Base-by-base conservation (phyloP, 106 monocot genomes). In the Triglochin maritima region DNA sequence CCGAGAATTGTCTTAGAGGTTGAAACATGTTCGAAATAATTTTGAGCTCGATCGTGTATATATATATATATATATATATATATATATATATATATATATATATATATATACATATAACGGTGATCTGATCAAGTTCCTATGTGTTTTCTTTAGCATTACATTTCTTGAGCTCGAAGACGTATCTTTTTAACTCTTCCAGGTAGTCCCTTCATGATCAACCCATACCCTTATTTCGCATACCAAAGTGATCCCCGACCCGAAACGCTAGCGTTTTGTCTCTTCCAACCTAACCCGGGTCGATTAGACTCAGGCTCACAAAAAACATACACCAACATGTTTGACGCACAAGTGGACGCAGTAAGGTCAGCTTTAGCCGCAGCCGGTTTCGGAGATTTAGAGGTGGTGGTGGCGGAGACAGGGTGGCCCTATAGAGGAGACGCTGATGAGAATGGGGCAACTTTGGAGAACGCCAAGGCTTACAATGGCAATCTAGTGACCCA, bases 391-490 rank as follows among this genome's bases (percentile, higher is more conserved):
- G 17, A 60, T 42, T 17, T 60, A 5, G 60, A 60, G 60, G 43
- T 60, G 7, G 60, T 60, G 60, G 60, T 60, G 41, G 60, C 17
- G 60, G 60, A 60, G 41, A 60, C 17, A 7, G 60, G 60, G 60
- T 58, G 57, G 57, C 57, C 57, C 5, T 58, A 58, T 14, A 58
- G 57, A 58, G 57, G 57, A 14, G 57, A 58, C n/a, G 17, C 14
- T 58, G 57, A 16, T 12, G 57, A 58, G 17, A 16, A 12, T 14
- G 57, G 57, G 8, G 57, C 57, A 3, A 12, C 8, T 9, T 6
- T 58, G 57, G 57, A 58, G 57, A 58, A 58, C 6, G 57, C 57
- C n/a, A 58, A 58, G n/a, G 57, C 57, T 3, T 58, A 58, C 57
- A 58, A 58, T 58, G 57, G 12, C 6, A 58, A 58, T 58, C 57